A percentile compares a stretch with the other conserved stretches of the same genome.
These are phyloP conservation scores for Cyclostephanos invisitatus DNA, from an alignment of 108 stramenopile species.

Conservation along the genomic window DNA sequence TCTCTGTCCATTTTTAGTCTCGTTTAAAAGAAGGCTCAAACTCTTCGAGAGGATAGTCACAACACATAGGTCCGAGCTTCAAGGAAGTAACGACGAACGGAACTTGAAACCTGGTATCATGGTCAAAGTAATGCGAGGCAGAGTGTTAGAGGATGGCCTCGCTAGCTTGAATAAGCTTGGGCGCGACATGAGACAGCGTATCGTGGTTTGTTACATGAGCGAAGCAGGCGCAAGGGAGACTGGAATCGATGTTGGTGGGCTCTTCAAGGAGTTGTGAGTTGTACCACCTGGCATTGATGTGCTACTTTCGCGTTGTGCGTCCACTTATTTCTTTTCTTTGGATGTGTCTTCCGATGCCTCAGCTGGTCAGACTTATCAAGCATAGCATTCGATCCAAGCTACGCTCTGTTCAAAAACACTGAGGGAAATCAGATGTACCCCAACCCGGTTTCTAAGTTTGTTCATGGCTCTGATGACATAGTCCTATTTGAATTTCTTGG, in stretches of 20 bases:
- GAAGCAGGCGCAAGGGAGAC: slow-evolving; percentile 78
- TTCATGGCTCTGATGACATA: slow-evolving; percentile 78
- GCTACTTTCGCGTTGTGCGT: neutral
- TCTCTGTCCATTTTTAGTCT: slow-evolving; percentile 81
- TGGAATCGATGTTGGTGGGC: slow-evolving; percentile 97
- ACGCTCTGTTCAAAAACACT: slow-evolving; percentile 90
- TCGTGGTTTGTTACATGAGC: slow-evolving; percentile 79
- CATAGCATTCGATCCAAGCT: slow-evolving; percentile 89
- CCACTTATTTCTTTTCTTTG: neutral
- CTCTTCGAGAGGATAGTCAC: slow-evolving; percentile 85
- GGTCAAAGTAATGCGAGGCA: slow-evolving; percentile 77
- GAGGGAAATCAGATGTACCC: slow-evolving; percentile 90
- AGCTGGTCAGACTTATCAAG: slow-evolving; percentile 71
- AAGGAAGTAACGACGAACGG: slow-evolving; percentile 59
- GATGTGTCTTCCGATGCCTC: neutral
- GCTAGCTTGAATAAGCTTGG: slow-evolving; percentile 83
- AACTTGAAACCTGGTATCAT: slow-evolving; percentile 72
- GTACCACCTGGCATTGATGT: neutral
- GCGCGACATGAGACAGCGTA: slow-evolving; percentile 74
- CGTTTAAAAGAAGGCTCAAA: slow-evolving; percentile 85
- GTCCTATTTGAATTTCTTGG: slow-evolving; percentile 92
- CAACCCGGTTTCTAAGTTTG: slow-evolving; percentile 80
- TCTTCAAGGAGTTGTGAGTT: slow-evolving; percentile 94
- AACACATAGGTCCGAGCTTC: slow-evolving; percentile 57
- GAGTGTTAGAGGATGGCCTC: slow-evolving; percentile 87